phyloP scores from a whole-genome alignment of 352 stramenopile genomes.

The Halophytophthora polymorphica region DNA sequence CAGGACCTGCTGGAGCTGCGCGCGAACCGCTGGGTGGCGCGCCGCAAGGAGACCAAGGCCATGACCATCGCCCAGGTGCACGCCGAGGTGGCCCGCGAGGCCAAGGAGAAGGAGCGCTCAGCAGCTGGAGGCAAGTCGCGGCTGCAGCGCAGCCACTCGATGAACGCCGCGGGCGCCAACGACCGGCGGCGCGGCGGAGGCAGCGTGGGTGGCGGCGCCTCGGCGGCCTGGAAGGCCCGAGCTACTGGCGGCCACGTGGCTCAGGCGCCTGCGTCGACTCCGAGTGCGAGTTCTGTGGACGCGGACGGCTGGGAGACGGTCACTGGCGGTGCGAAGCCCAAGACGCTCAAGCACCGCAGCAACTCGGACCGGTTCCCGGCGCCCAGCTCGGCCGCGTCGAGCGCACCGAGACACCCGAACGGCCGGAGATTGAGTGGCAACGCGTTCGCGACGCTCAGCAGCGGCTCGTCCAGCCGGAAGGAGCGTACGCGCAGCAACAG shows the following conservation, averaged over 20 bases:
- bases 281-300: constrained; percentile 29
- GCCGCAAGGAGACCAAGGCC: constrained; percentile 78
- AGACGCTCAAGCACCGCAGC: constrained; percentile 63
- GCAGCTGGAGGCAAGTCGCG: constrained; percentile 30
- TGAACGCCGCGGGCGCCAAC: constrained; percentile 34
- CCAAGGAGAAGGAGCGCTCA: constrained; percentile 61
- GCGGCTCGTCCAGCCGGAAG: constrained; percentile 29
- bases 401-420: constrained; percentile 36
- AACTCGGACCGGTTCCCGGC: constrained; percentile 48
- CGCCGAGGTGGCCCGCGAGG: constrained; percentile 67
- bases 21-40: constrained; percentile 70
- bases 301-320: constrained; percentile 79
- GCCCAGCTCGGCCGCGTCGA: constrained; percentile 10
- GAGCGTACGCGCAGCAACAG: constrained; percentile 55
- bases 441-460: constrained; percentile 41
- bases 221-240: constrained; percentile 62
- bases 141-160: constrained; percentile 65
- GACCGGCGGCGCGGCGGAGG: constrained; percentile 35
- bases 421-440: constrained; percentile 27
- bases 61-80: constrained; percentile 85
- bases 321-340: constrained; percentile 38
- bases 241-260: constrained; percentile 7
- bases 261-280: constrained; percentile 6
- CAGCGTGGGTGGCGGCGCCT: constrained; percentile 34
- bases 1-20: constrained; percentile 77